Evolutionary conservation across 2,329 filamentous ascomycete species (phyloP), one percentile per base, ranked within the genome.

Genomic region (Pyrenophora graminea): DNA sequence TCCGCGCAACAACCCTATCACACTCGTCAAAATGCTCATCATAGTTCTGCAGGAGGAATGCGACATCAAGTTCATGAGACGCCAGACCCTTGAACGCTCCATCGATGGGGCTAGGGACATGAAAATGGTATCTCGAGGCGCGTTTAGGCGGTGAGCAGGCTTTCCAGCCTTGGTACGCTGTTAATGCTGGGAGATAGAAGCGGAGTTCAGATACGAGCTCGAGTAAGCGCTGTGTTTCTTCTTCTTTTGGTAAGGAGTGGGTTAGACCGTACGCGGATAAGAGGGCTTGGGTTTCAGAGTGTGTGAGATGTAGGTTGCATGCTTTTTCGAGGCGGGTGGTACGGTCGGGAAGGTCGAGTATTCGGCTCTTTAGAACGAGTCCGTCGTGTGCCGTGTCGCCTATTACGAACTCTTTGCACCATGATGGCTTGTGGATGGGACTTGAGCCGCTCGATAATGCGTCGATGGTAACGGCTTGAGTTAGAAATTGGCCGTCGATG

Each of bases 381-480:
- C 60, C 66, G 66, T 82, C 79, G 52, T 77, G 73, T 41, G 73
- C 67, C 34, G 75, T 74, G 59, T 80, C 75, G 4, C 79, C 80
- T 21, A 80, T 69, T 5, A 80, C 67, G 19, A 81, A 58, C 25
- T 74, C 70, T 36, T 73, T 67, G 46, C 76, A 80, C 79, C 79
- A 82, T 2, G 56, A 47, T 32, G 70, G 74, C 4, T 75, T 79
- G 21, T 73, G 70, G 19, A 27, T 74, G 17, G 23, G 34, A 13
- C 27, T 48, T 10, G 42, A 34, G 2, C 56, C 61, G 43, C 63
- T 50, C n/a, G 45, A 52, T 31, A 70, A 34, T 7, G 53, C 39
- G 2, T 40, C 40, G 18, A 68, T 41, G 2, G 53, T 59, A 4
- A 66, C 47, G 19, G 64, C 54, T 5, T 44, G 36, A 13, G 59